phyloP scores from a whole-genome alignment of 2,329 filamentous ascomycete genomes.

The Fusarium equiseti region DNA sequence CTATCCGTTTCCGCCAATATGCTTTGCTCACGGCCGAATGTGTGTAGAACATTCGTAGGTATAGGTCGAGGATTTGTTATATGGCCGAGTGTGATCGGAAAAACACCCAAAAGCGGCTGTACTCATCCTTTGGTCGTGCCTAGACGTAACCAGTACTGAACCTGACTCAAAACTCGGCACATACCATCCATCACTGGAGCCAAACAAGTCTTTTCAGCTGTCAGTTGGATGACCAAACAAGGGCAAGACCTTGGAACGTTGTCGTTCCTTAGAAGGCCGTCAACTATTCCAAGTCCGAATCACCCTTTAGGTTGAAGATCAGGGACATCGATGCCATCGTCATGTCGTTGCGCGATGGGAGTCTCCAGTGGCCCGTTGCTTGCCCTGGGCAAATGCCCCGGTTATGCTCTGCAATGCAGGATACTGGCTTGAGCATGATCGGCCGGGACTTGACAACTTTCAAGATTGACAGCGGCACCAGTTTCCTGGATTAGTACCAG shows the following conservation, averaged over 20 bases:
- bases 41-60: neutral
- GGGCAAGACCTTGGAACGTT: conserved; percentile 1
- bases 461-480: conserved; percentile 26
- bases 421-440: conserved; percentile 27
- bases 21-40: neutral
- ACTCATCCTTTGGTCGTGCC: neutral
- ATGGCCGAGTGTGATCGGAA: conserved; percentile 11
- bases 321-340: conserved; percentile 12
- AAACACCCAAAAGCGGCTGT: conserved; percentile 8
- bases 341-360: conserved; percentile 12
- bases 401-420: conserved; percentile 1
- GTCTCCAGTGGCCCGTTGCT: conserved; percentile 1
- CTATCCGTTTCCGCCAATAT: conserved; percentile 11
- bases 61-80: neutral
- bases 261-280: conserved; percentile 14
- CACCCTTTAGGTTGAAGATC: conserved; percentile 11
- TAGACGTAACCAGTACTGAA: neutral
- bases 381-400: conserved; percentile 9
- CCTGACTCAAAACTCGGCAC: conserved; percentile 4
- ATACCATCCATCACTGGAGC: neutral
- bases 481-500: conserved; percentile 26
- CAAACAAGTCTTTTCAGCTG: neutral
- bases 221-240: neutral
- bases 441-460: conserved; percentile 29
- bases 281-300: neutral